Base-by-base conservation (phyloP, 495 filamentous ascomycete species). In the Mycothermus thermophilus region DNA sequence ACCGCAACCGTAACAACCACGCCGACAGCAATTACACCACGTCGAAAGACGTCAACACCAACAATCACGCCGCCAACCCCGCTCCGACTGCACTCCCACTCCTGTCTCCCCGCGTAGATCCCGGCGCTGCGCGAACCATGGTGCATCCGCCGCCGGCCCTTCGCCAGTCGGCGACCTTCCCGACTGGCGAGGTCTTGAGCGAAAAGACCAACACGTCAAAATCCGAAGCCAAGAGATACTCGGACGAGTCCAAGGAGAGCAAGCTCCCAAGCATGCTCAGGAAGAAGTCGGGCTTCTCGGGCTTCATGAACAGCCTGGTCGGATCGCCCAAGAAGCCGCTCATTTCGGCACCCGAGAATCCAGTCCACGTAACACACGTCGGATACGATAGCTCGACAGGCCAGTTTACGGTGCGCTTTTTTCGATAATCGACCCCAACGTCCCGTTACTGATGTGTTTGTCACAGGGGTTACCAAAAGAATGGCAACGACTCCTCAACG, bases 301-400 rank as follows among this genome's bases (percentile, higher is more conserved):
- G 79, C 46, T 93, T 96, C 52, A 78, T 97, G 72, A 93, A 77
- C 49, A 88, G 80, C 58, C 70, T 95, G 57, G 71, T 96, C 30
- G 85, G 90, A 23, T 88, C 83, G 17, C 90, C 82, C 26, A 80
- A 85, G 44, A 80, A 80, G 41, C 80, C 90, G 22, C 79, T 92
- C 50, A 96, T 97, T 41, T 96, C 90, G 5, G 79, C 83, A 7
- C 90, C 90, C 27, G 86, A 93, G 57, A 95, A 97, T 52, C 92
- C 92, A 8, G 85, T 96, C 18, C 90, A 97, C 55, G 80, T 97
- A 35, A 97, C 92, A 27, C 90, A 97, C 52, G 90, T 97, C 35
- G 87, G 92, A 32, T 94, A 93, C 55, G 87, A 97, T 57, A 93
- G 92, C 60, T 72, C 84, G 45, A 97, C 90, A 3, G 90, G 90